phyloP scores from a whole-genome alignment of 106 monocot species.

The Hemerocallis citrina region DNA sequence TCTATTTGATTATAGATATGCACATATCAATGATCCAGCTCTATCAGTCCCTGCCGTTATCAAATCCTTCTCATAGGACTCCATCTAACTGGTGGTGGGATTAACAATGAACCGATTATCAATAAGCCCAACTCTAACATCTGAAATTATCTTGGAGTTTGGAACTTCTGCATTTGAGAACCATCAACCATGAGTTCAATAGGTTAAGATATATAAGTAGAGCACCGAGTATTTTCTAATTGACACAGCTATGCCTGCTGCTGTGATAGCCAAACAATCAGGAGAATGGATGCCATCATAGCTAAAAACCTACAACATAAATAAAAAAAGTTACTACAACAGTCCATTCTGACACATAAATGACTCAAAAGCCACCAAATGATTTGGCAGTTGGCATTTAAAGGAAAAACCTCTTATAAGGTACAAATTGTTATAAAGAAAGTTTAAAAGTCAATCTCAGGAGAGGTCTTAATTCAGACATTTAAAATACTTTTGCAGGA shows the following conservation, averaged over 20 bases:
- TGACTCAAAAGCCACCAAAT: too few relatives aligned
- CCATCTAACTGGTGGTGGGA: conserved; percentile 91
- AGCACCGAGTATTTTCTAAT: background rate
- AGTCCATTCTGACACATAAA: too few relatives aligned
- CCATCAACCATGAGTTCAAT: background rate
- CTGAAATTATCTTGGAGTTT: conserved; percentile 81
- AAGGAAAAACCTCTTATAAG: too few relatives aligned
- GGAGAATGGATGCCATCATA: conserved; percentile 98
- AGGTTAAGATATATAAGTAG: background rate
- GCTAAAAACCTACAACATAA: conserved; percentile 69
- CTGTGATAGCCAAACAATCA: conserved; percentile 94
- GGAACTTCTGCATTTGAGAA: conserved; percentile 64
- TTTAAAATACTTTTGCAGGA: too few relatives aligned
- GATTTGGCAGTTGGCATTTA: too few relatives aligned
- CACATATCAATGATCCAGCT: conserved; percentile 91
- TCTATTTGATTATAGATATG: too few relatives aligned
- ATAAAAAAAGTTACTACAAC: too few relatives aligned
- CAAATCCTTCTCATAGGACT: conserved; percentile 76
- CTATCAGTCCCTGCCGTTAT: conserved; percentile 86
- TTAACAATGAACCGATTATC: conserved; percentile 69
- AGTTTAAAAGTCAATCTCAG: too few relatives aligned
- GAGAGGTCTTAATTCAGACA: too few relatives aligned
- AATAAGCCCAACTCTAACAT: conserved; percentile 86
- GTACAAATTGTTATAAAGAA: too few relatives aligned
- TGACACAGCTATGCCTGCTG: conserved; percentile 97